These are phyloP conservation scores for Populus hybrid DNA, from an alignment of 441 rosid genomes.

Conservation along the genomic window DNA sequence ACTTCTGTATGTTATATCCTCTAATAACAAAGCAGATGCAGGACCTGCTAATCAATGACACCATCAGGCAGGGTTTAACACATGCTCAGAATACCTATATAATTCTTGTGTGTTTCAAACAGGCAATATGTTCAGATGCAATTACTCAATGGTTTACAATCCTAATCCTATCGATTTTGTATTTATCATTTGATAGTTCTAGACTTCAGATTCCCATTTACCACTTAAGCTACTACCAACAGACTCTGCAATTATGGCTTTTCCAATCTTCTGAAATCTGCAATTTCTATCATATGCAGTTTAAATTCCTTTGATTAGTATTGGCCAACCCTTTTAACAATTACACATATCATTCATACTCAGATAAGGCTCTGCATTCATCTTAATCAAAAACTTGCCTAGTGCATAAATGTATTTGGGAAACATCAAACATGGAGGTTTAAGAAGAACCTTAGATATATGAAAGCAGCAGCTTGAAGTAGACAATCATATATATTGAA, in stretches of 20 bases:
- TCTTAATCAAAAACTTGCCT: background rate
- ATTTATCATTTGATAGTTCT: background rate
- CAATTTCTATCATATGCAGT: background rate
- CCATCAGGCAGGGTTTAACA: no score
- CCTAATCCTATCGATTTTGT: background rate
- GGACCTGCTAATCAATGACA: no score
- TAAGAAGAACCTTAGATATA: constrained; percentile 1
- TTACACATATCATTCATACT: background rate
- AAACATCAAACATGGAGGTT: background rate
- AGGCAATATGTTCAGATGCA: background rate
- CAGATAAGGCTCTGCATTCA: background rate
- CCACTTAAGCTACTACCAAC: background rate
- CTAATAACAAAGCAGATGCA: no score
- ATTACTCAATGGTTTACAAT: background rate
- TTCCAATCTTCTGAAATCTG: background rate
- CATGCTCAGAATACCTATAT: background rate
- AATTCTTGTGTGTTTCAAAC: background rate
- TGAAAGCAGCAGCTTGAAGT: constrained; percentile 28
- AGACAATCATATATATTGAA: constrained; percentile 52
- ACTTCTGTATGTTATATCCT: no score
- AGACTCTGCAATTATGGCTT: background rate
- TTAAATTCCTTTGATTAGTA: background rate
- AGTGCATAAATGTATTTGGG: background rate
- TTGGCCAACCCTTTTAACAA: background rate
- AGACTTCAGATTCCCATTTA: background rate